phyloP scores from a whole-genome alignment of 495 filamentous ascomycete genomes.

The Lasiosphaeriaceae sp. region DNA sequence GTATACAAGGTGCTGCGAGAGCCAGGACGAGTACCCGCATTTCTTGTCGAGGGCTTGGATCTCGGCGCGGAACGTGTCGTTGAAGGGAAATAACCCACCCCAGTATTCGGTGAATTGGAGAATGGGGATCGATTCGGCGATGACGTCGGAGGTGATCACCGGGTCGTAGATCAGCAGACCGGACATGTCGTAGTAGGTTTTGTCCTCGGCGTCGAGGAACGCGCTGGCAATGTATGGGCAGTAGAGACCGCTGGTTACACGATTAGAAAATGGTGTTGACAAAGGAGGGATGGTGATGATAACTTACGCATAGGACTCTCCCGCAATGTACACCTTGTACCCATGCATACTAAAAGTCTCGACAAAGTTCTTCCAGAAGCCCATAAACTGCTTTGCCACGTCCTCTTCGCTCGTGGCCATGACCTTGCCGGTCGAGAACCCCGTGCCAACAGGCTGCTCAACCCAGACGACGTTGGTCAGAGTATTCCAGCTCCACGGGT shows the following conservation, averaged over 20 bases:
- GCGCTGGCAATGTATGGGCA: constrained; percentile 75
- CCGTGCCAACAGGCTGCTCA: constrained; percentile 76
- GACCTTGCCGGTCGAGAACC: constrained; percentile 60
- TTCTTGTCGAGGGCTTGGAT: constrained; percentile 51
- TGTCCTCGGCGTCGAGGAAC: constrained; percentile 68
- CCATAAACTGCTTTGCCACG: constrained; percentile 63
- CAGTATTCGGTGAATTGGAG: constrained; percentile 63
- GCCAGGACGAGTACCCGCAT: constrained; percentile 65
- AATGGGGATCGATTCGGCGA: constrained; percentile 51
- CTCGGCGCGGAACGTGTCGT: constrained; percentile 58
- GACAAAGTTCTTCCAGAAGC: constrained; percentile 68
- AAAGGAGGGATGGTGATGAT: background rate
- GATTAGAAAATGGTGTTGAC: too few relatives aligned
- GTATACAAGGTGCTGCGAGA: constrained; percentile 59
- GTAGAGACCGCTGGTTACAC: constrained; percentile 58
- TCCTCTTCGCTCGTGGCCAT: constrained; percentile 62
- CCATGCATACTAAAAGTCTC: constrained; percentile 61
- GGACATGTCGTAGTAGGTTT: constrained; percentile 60
- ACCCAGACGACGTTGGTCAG: constrained; percentile 74
- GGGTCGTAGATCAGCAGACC: constrained; percentile 71
- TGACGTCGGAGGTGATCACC: constrained; percentile 48
- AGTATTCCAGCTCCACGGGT: constrained; percentile 67
- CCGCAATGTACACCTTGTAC: constrained; percentile 64
- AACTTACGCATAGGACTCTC: constrained; percentile 60
- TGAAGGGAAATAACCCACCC: constrained; percentile 57